A percentile compares a stretch with the other conserved stretches of the same genome.
phyloP scores from a whole-genome alignment of 1,284 basidiomycete genomes.

The Cutaneotrichosporon sp. region DNA sequence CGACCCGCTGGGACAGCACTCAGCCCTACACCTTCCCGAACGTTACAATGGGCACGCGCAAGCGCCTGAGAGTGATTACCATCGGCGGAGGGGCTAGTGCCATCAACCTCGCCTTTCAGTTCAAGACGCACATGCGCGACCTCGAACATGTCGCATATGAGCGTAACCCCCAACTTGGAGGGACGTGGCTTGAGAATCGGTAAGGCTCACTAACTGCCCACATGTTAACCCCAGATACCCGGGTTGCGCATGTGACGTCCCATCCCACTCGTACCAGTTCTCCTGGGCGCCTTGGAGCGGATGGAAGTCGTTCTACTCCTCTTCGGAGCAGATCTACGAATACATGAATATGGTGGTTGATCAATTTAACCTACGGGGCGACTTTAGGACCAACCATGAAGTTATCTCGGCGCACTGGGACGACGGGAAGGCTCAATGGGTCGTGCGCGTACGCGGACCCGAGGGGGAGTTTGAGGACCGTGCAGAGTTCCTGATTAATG shows the following conservation, averaged over 20 bases:
- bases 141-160: constrained; percentile 14
- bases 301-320: constrained; percentile 36
- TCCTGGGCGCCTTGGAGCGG: constrained; percentile 29
- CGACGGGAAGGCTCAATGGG: constrained; percentile 33
- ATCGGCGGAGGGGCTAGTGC: constrained; percentile 21
- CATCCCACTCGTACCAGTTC: constrained; percentile 37
- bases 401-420: constrained; percentile 37
- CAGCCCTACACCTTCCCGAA: constrained; percentile 16
- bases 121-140: constrained; percentile 12
- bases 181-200: constrained; percentile 30
- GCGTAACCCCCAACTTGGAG: constrained; percentile 17
- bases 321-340: constrained; percentile 31
- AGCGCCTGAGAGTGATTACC: constrained; percentile 12
- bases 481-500: constrained; percentile 41
- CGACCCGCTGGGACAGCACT: neutral
- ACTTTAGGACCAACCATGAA: constrained; percentile 35
- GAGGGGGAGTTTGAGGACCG: constrained; percentile 27
- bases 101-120: constrained; percentile 18
- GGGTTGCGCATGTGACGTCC: constrained; percentile 39
- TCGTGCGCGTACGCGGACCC: constrained; percentile 23
- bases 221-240: constrained; percentile 23
- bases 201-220: neutral
- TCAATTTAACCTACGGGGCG: constrained; percentile 30
- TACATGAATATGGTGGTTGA: constrained; percentile 37
- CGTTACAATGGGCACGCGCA: constrained; percentile 1